Base-by-base conservation (phyloP, 73 alveolate species). In the Stentor roeselii region DNA sequence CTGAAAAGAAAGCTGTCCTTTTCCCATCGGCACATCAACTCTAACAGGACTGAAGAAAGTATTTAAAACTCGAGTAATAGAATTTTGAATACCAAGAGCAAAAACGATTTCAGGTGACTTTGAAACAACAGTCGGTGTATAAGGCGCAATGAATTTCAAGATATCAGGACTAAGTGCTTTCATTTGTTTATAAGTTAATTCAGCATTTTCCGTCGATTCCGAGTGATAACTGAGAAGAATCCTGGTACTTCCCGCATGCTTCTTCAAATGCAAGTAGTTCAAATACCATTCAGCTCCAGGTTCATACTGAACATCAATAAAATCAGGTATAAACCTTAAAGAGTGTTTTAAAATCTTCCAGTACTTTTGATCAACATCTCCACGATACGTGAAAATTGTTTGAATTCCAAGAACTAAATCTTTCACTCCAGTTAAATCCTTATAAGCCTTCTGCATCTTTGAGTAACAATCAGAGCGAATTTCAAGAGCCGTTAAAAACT, bases 1-100 rank as follows among this genome's bases (percentile, higher is more conserved):
- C 34, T 67, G 42, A 34, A 30, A 67, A 27, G 80, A 21, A 67
- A 67, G 80, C 41, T 67, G 80, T 1, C 80, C 80, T 67, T 67
- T 32, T 67, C 41, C 80, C 21, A 34, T 21, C 14, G n/a, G 11
- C 34, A 27, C 41, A 0, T n/a, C n/a, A 21, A 67, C 15, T 67
- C 41, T 0, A 0, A 67, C 80, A 30, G n/a, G 37, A 67, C 21
- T 30, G 41, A 32, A 21, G 34, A 21, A 67, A 2, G 80, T 2
- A 2, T 67, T 67, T 2, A 27, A 21, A 32, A 67, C 41, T 2
- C 80, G 21, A 21, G 80, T 67, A 32, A 67, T 34, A 21, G 34
- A 21, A 67, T 67, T 67, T 67, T 67, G 42, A 27, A 21, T 30
- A 11, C 80, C 80, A 15, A 67, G n/a, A 27, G 80, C 14, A 67